Base-by-base conservation (phyloP, 2,329 filamentous ascomycete species). In the Leptosphaerulina australis region DNA sequence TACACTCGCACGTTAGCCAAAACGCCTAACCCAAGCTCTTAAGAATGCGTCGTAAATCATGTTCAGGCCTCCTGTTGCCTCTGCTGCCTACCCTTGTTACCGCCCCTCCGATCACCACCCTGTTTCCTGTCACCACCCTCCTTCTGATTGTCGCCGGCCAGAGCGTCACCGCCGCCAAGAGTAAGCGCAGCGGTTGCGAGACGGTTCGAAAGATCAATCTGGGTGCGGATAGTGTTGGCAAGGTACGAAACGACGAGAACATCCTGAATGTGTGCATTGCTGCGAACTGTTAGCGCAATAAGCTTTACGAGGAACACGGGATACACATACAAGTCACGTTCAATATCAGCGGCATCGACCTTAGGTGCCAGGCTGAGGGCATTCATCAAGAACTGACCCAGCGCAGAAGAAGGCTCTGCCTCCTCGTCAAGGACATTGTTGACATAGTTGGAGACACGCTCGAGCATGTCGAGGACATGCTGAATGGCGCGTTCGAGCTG, bases 221-320 rank as follows among this genome's bases (percentile, higher is more conserved):
- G 94, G 64, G 93, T 97, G 76, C 93, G 91, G 78, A 97, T 96
- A 62, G 91, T 97, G 83, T 97, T 99, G 74, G 94, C 91, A 60
- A 99, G 84, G 81, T 99, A 99, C 63, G 91, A 96, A 67, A 99
- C 92, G 75, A 97, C 92, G 62, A 99, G 86, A 55, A 99, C 92
- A 75, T 99, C 94, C 80, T 99, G 94, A 76, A 99, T 91, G 80
- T 99, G 94, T 81, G 96, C 96, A 85, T 99, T 99, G 85, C 83
- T 85, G 70, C 10, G 3, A 29, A 26, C 18, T 38, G 34, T 71
- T 73, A 71, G 76, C 70, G 17, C 8, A 14, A n/a, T 7, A 20
- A 28, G 18, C 12, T 37, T 9, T 22, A 18, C 8, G 14, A 7
- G 10, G 37, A 21, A 14, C 3, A 6, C 22, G 9, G 37, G 14